Conservation (phyloP, 306 rosid species). For the Hippophae tibetana region DNA sequence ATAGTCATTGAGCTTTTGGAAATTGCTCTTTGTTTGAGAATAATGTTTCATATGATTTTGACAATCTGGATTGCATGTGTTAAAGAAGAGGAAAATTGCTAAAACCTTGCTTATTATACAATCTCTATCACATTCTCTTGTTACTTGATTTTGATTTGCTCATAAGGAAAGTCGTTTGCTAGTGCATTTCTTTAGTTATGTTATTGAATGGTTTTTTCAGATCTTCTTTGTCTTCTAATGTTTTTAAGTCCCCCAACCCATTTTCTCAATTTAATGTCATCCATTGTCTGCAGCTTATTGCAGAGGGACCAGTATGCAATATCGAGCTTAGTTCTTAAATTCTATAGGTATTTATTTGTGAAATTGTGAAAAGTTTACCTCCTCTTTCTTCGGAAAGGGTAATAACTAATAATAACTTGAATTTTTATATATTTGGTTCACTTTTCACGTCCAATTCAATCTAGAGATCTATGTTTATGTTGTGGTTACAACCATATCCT, state of each 20-base stretch:
- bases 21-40: too few relatives aligned
- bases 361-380: not conserved
- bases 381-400: not conserved
- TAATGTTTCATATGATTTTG: too few relatives aligned
- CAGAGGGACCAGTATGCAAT: constrained; percentile 26
- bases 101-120: too few relatives aligned
- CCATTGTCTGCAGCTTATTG: constrained; percentile 34
- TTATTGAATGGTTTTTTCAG: not conserved
- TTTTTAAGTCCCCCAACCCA: constrained; percentile 3
- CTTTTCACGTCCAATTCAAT: too few relatives aligned
- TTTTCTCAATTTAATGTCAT: not conserved
- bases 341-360: constrained; percentile 52
- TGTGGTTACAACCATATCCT: not conserved
- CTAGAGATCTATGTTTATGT: not conserved
- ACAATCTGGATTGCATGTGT: too few relatives aligned
- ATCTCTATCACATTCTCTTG: too few relatives aligned
- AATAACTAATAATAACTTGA: not conserved
- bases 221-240: not conserved
- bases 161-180: too few relatives aligned
- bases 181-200: not conserved
- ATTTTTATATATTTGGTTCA: too few relatives aligned
- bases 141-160: too few relatives aligned
- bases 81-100: too few relatives aligned
- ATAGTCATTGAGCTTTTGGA: too few relatives aligned
- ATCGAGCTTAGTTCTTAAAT: constrained; percentile 50